phyloP scores from a whole-genome alignment of 2,329 filamentous ascomycete species.

The Colletotrichum australisinense region DNA sequence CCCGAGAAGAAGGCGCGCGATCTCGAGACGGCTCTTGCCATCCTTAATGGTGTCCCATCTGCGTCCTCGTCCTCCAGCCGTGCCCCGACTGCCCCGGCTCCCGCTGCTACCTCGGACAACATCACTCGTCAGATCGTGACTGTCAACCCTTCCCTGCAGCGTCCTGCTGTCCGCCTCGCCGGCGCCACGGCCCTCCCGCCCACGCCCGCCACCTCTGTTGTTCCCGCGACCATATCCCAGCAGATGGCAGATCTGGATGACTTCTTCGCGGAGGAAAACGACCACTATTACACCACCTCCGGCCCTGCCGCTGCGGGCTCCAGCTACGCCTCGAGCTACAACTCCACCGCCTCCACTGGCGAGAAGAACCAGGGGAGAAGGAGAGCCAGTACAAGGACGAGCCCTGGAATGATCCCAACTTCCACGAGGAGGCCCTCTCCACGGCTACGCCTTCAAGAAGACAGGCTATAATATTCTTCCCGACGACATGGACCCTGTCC shows the following conservation, averaged over 20 bases:
- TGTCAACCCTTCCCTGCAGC: background rate
- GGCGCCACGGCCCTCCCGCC: conserved; percentile 11
- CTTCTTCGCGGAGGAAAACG: conserved; percentile 27
- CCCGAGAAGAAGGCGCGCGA: conserved; percentile 21
- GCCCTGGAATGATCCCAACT: conserved; percentile 18
- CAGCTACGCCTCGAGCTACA: background rate
- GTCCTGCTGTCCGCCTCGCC: background rate
- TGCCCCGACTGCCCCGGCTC: no score
- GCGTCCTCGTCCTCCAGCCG: no score
- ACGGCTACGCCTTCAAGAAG: conserved; percentile 23
- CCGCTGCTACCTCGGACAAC: background rate
- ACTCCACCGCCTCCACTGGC: background rate
- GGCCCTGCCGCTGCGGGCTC: background rate
- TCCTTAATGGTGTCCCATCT: background rate
- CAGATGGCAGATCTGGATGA: conserved; percentile 21
- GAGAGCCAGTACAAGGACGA: background rate
- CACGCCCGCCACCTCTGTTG: conserved; percentile 10
- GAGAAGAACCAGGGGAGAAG: background rate
- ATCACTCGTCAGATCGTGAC: conserved; percentile 20
- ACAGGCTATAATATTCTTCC: conserved; percentile 9
- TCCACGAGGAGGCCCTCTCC: conserved; percentile 25
- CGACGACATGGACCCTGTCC: conserved; percentile 6
- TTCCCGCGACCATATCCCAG: background rate
- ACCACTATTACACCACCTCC: conserved; percentile 1
- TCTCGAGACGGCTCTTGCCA: background rate